Evolutionary conservation across 768 basidiomycete genomes (phyloP).

Genomic region (Serpula lacrymans): DNA sequence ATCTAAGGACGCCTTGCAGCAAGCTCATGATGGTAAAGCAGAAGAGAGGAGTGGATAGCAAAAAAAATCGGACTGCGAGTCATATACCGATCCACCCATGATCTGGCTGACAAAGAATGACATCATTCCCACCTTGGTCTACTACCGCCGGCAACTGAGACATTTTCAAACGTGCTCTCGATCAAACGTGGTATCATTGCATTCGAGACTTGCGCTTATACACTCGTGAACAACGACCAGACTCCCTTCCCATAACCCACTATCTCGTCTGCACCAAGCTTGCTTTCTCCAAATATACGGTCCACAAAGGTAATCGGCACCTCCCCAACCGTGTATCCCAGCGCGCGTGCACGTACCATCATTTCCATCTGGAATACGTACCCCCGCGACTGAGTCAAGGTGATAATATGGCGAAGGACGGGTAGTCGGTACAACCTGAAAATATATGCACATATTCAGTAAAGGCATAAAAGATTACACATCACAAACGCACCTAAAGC

Average conservation of each 20-base stretch:
- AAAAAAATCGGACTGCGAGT: slow-evolving; percentile 3
- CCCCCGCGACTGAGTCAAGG: slow-evolving; percentile 79
- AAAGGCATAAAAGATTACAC: not conserved
- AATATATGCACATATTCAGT: slow-evolving; percentile 5
- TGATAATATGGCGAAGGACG: slow-evolving; percentile 81
- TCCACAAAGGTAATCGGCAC: slow-evolving; percentile 95
- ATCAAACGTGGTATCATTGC: not conserved
- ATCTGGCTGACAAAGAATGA: slow-evolving; percentile 18
- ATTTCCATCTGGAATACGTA: slow-evolving; percentile 99
- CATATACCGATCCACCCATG: slow-evolving; percentile 7
- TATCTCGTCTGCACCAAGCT: slow-evolving; percentile 84
- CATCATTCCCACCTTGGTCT: too few relatives aligned
- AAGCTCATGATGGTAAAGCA: slow-evolving; percentile 52
- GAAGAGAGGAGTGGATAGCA: slow-evolving; percentile 5
- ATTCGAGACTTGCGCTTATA: slow-evolving; percentile 40
- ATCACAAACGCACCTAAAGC: slow-evolving; percentile 69
- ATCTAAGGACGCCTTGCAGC: slow-evolving; percentile 66
- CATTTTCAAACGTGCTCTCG: not conserved
- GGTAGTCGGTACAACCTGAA: slow-evolving; percentile 69
- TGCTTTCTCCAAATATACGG: slow-evolving; percentile 90
- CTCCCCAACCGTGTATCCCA: slow-evolving; percentile 86
- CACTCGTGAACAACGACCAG: slow-evolving; percentile 70
- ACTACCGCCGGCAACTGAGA: not conserved
- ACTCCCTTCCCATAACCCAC: slow-evolving; percentile 87
- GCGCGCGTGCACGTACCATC: slow-evolving; percentile 84